Evolutionary conservation across 257 asterid genomes (phyloP), one percentile per base, ranked within the genome.

Genomic region (Nicotiana attenuata): DNA sequence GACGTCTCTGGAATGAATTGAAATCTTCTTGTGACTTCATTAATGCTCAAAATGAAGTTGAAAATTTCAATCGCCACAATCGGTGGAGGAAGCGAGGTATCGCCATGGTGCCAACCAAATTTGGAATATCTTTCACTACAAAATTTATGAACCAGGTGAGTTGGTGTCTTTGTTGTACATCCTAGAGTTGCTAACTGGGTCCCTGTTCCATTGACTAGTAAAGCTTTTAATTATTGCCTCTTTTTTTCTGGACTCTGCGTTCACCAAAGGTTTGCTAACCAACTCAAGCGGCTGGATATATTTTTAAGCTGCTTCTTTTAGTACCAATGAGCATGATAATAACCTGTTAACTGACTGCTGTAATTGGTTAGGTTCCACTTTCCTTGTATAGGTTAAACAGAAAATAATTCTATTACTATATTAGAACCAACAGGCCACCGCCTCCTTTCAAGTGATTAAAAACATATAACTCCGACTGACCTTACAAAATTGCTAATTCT

Each of bases 31-130:
- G 91, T 67, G 85, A 85, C 67, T 85, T 88, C 80, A 75, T 57
- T 78, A 82, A 85, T 61, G 93, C 94, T 82, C 84, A 89, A 10
- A 81, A 92, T 87, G 94, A 94, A 86, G 93, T 92, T 73, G 90
- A 92, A 79, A 81, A 81, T 67, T 96, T 96, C 85, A 96, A 96
- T 85, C 80, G 77, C 87, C 85, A 87, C 8, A 94, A 92, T 81
- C 89, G 98, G 77, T 96, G 98, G 96, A 94, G 88, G 85, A 96
- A 96, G 88, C 96, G 98, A 15, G 99, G 99, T 78, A 85, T 94
- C 50, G 92, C 98, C 61, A 84, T 96, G 65, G 82, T 96, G 67
- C 98, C 99, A 65, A 96, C 97, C 60, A 92, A 91, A 87, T 96
- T 96, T 87, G 99, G 99, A 85, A 94, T 96, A 83, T 90, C 99